phyloP scores from a whole-genome alignment of 192 early-diverging fungal species.

The Backusella circina region DNA sequence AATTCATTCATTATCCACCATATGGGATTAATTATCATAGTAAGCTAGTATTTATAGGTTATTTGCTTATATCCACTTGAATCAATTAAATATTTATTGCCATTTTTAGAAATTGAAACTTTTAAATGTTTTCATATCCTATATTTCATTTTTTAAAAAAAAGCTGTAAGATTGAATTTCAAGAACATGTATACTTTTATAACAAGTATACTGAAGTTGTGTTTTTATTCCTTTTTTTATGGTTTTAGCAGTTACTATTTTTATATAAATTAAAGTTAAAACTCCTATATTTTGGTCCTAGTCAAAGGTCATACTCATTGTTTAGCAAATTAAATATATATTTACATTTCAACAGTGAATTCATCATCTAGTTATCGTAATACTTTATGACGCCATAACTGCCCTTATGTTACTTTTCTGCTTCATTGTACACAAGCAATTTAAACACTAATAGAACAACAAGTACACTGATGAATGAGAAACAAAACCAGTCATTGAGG shows the following conservation, averaged over 20 bases:
- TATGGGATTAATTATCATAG: too few relatives aligned
- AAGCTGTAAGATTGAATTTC: too few relatives aligned
- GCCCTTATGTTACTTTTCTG: neutral
- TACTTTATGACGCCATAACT: neutral
- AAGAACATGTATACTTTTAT: too few relatives aligned
- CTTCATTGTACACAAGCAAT: neutral
- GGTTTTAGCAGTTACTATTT: neutral
- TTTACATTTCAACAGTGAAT: too few relatives aligned
- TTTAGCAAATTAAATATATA: neutral
- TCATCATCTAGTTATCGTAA: neutral
- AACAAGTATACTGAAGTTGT: neutral
- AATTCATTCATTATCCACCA: too few relatives aligned
- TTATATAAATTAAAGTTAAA: neutral
- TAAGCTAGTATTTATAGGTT: too few relatives aligned
- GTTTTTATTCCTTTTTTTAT: too few relatives aligned
- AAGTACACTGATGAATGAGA: neutral
- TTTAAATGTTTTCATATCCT: too few relatives aligned
- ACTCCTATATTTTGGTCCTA: neutral
- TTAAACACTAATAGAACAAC: neutral
- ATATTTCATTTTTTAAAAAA: too few relatives aligned
- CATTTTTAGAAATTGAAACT: too few relatives aligned
- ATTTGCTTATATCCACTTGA: too few relatives aligned
- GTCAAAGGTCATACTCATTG: neutral
- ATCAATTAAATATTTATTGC: too few relatives aligned
- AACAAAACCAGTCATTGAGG: neutral